Conservation (phyloP, 306 rosid genomes). For the Castanea sativa region DNA sequence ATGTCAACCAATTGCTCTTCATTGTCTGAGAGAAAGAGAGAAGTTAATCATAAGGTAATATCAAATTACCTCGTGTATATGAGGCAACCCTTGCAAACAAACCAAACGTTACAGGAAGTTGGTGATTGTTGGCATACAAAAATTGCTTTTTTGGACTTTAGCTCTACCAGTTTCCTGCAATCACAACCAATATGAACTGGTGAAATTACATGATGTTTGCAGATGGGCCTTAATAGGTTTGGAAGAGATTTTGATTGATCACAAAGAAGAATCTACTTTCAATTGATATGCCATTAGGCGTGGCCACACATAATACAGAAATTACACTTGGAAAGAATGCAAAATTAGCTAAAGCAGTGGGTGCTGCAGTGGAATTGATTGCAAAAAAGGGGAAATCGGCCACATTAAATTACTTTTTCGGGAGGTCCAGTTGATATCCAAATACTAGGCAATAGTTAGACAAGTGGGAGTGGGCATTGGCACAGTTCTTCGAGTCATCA, state of each 20-base stretch:
- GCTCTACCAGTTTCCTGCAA: constrained; percentile 56
- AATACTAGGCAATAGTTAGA: no score
- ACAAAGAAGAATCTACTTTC: no score
- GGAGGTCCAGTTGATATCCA: no score
- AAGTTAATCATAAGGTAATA: background rate
- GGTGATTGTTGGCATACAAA: constrained; percentile 53
- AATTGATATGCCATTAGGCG: no score
- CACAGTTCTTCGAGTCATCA: background rate
- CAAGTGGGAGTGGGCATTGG: no score
- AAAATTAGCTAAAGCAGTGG: no score
- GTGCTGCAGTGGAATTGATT: no score
- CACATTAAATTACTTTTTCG: no score
- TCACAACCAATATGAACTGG: constrained; percentile 13
- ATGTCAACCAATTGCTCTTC: background rate
- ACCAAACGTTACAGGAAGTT: constrained; percentile 64
- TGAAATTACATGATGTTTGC: background rate
- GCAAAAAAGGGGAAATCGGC: no score
- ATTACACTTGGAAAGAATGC: no score
- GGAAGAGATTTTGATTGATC: no score
- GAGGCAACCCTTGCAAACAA: constrained; percentile 65
- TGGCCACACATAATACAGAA: no score
- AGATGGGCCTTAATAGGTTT: background rate
- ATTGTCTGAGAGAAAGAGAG: background rate
- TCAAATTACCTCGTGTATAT: constrained; percentile 54
- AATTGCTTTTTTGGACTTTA: constrained; percentile 52